Evolutionary conservation across 495 filamentous ascomycete species (phyloP).

Genomic region (Oleoguttula mirabilis): DNA sequence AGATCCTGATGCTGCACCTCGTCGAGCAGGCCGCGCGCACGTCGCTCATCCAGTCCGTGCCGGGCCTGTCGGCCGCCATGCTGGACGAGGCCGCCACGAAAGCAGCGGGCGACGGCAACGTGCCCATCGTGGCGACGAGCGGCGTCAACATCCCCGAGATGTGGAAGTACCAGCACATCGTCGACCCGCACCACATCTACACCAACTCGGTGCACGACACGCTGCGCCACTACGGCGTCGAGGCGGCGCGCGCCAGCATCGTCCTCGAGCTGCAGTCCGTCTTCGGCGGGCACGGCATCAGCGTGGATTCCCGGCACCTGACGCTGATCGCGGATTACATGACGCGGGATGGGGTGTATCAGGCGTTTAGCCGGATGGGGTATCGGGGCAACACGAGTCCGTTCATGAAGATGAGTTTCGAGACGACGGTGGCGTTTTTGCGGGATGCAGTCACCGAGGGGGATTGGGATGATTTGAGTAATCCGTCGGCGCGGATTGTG

Average conservation of each 20-base stretch:
- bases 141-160: slow-evolving; percentile 86
- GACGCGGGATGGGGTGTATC: slow-evolving; percentile 79
- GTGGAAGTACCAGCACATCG: slow-evolving; percentile 57
- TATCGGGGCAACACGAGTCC: slow-evolving; percentile 71
- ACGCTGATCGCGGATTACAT: slow-evolving; percentile 95
- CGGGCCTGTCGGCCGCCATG: slow-evolving; percentile 57
- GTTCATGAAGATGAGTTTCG: slow-evolving; percentile 97
- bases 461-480: slow-evolving; percentile 77
- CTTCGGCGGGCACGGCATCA: slow-evolving; percentile 86
- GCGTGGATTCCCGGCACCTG: slow-evolving; percentile 81
- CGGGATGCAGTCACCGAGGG: slow-evolving; percentile 81
- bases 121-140: slow-evolving; percentile 55
- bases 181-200: slow-evolving; percentile 75
- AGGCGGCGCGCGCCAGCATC: slow-evolving; percentile 77
- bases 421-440: slow-evolving; percentile 88
- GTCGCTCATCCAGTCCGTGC: slow-evolving; percentile 78
- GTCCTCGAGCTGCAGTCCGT: slow-evolving; percentile 76
- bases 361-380: slow-evolving; percentile 81
- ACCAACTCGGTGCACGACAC: slow-evolving; percentile 89
- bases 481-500: slow-evolving; percentile 79
- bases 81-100: slow-evolving; percentile 44
- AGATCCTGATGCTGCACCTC: slow-evolving; percentile 82
- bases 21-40: slow-evolving; percentile 64
- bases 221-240: slow-evolving; percentile 77
- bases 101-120: slow-evolving; percentile 37